Evolutionary conservation across 805 yeast genomes (phyloP), one percentile per base, ranked within the genome.

Genomic region (Kurtzmaniella fragi): DNA sequence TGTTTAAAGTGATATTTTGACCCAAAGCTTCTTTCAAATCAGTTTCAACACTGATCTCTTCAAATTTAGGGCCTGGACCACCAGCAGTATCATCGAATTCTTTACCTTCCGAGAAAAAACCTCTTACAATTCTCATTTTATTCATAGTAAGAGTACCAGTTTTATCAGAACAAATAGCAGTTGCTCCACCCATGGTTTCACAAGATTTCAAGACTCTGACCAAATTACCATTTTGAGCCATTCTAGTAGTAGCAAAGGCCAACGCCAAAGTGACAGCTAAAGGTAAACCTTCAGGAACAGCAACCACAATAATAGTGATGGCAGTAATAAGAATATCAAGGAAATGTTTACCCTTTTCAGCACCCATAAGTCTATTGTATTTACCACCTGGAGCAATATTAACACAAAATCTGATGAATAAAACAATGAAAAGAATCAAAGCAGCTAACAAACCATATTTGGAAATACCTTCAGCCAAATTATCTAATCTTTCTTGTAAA

Each of bases 271-370:
- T 93, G 13, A 93, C 99, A 2, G 99, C 99, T 41, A 93, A 70
- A 1, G 99, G 99, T 41, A 93, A 74, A 45, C 99, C 99, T 64
- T 93, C 99, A 3, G 99, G 99, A n/a, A 93, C 96, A 0, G 99
- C 99, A 37, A 93, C 99, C 12, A 91, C 99, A 23, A 93, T 80
- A 50, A 93, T 76, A 0, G 99, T 89, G 43, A 93, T 84, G 1
- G 98, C 84, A 17, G 93, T 87, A 53, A 93, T 93, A 43, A 93
- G 70, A 41, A 91, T 85, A 52, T 87, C 82, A 67, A 93, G 69
- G 50, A 90, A 90, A 48, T 75, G 75, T 40, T 86, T 79, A 48
- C 96, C 97, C 64, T 89, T 90, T 53, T 81, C 77, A 6, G 96
- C 77, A 5, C 86, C 63, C 0, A 77, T 58, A 5, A 73, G 41